Conservation (phyloP, 2,329 filamentous ascomycete species). For the Pseudogymnoascus sp. region DNA sequence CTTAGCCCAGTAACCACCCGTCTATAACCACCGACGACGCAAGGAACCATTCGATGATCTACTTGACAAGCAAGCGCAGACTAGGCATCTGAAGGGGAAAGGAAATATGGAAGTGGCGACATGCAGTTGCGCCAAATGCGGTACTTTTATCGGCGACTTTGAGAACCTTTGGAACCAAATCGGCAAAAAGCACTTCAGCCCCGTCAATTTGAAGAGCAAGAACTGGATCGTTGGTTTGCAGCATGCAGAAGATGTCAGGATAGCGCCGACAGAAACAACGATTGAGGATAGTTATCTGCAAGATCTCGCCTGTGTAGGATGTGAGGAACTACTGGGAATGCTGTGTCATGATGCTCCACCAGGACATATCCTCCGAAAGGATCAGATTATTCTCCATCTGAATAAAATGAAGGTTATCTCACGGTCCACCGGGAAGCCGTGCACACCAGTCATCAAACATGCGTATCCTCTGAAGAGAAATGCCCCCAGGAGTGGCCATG, state of each 20-base stretch:
- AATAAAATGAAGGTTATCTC: slow-evolving; percentile 21
- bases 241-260: slow-evolving; percentile 19
- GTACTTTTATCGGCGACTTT: slow-evolving; percentile 22
- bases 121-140: slow-evolving; percentile 25
- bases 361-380: slow-evolving; percentile 24
- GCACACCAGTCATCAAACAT: slow-evolving; percentile 9
- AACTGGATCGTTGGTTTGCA: slow-evolving; percentile 19
- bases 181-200: slow-evolving; percentile 27
- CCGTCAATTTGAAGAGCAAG: slow-evolving; percentile 18
- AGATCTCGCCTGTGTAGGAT: slow-evolving; percentile 25
- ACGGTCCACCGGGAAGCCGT: slow-evolving; percentile 19
- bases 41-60: not conserved
- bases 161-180: slow-evolving; percentile 27
- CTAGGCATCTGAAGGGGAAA: not conserved
- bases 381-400: slow-evolving; percentile 26
- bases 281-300: slow-evolving; percentile 26
- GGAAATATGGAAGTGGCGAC: slow-evolving; percentile 21
- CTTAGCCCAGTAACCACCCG: not conserved
- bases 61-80: not conserved
- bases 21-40: not conserved
- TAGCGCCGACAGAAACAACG: slow-evolving; percentile 18
- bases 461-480: not conserved
- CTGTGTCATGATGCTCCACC: slow-evolving; percentile 26
- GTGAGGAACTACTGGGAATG: slow-evolving; percentile 22
- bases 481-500: not conserved